These are phyloP conservation scores for Asparagopsis taxiformis DNA, from an alignment of 31 red algal genomes.

Conservation along the genomic window DNA sequence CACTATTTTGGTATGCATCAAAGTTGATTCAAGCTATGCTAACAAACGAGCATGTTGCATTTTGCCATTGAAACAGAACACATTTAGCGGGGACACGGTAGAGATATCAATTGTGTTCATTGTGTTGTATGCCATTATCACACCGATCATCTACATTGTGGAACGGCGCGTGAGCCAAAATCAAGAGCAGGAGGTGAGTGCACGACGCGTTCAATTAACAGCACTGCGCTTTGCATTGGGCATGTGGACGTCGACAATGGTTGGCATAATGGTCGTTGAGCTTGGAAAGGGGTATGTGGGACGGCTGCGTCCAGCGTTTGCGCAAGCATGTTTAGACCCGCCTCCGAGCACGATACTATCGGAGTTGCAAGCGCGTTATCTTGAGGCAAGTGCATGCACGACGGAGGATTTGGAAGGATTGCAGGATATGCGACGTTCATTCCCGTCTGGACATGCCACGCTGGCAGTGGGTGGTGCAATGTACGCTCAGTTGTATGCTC, in stretches of 20 bases:
- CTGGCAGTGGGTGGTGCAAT: slow-evolving; percentile 39
- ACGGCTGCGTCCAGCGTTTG: slow-evolving; percentile 40
- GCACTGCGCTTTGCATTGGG: slow-evolving; percentile 37
- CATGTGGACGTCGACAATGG: slow-evolving; percentile 31
- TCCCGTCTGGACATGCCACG: slow-evolving; percentile 71
- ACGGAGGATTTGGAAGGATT: slow-evolving; percentile 10
- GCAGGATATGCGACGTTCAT: slow-evolving; percentile 60
- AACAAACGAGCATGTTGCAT: no score
- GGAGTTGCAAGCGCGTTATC: neutral
- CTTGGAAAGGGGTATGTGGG: slow-evolving; percentile 51
- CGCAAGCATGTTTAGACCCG: slow-evolving; percentile 9
- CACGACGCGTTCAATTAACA: no score
- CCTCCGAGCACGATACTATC: slow-evolving; percentile 4
- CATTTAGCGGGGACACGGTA: no score
- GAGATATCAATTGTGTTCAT: no score
- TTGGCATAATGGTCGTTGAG: slow-evolving; percentile 34
- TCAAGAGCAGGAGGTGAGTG: no score
- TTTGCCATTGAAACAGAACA: no score
- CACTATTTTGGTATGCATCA: neutral
- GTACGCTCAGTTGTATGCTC: slow-evolving; percentile 36
- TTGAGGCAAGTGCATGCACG: slow-evolving; percentile 17
- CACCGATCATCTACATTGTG: no score
- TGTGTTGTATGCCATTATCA: no score
- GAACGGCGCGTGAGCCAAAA: no score
- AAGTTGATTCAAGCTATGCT: no score